A percentile compares a stretch with the other conserved stretches of the same genome.
These are phyloP conservation scores for Iris macrosiphon DNA, from an alignment of 106 monocot genomes.

Conservation along the genomic window DNA sequence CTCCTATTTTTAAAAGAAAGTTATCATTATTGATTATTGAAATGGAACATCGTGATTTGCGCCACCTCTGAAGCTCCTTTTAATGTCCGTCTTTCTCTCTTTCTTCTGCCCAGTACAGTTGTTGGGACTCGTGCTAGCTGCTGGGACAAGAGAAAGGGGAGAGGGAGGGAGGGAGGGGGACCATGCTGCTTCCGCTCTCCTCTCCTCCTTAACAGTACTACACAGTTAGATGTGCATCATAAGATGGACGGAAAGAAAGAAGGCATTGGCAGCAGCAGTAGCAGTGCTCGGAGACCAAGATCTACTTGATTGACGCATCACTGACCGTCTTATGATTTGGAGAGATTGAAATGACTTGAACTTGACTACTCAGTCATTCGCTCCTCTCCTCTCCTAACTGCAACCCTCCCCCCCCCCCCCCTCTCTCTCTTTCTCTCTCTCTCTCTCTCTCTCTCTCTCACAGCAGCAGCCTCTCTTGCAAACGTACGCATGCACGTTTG, in stretches of 20 bases:
- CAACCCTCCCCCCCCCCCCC: neutral
- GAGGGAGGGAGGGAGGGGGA: too few species aligned
- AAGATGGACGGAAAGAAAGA: too few species aligned
- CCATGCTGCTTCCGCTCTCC: neutral
- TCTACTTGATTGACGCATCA: neutral
- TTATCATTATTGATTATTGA: too few species aligned
- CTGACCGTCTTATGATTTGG: constrained; percentile 5
- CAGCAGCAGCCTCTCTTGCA: too few species aligned
- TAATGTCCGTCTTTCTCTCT: neutral
- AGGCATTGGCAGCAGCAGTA: too few species aligned
- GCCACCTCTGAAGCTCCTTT: neutral
- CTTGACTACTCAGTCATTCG: neutral
- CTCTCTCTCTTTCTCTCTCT: neutral
- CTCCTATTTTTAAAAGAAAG: too few species aligned
- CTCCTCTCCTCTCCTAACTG: neutral
- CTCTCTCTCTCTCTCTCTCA: neutral
- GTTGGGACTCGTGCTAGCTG: too few species aligned
- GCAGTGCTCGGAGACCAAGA: neutral
- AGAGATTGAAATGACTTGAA: neutral
- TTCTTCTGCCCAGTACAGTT: neutral
- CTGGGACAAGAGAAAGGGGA: too few species aligned
- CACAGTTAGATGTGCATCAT: too few species aligned
- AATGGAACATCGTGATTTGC: neutral
- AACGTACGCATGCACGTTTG: too few species aligned
- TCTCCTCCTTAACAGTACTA: too few species aligned